These are phyloP conservation scores for Dryas alaskensis DNA, from an alignment of 306 rosid genomes.

Conservation along the genomic window DNA sequence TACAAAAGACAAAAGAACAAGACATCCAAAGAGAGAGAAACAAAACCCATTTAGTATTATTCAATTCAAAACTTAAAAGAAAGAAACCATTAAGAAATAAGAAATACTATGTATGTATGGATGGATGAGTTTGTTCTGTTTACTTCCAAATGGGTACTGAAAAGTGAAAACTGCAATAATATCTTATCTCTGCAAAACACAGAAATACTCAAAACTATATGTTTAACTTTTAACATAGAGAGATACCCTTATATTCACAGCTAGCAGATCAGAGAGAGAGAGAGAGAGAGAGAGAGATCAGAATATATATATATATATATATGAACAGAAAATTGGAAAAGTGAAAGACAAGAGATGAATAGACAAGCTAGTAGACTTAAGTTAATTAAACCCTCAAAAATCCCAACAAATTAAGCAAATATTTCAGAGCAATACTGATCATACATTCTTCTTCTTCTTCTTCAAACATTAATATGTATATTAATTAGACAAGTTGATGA, in stretches of 20 bases:
- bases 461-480: not conserved
- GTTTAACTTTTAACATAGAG: not conserved
- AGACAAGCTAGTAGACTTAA: not conserved
- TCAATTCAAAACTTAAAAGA: not conserved
- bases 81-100: conserved; percentile 2
- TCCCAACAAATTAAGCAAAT: conserved; percentile 11
- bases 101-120: too few species aligned
- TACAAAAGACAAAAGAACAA: conserved; percentile 9
- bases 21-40: conserved; percentile 18
- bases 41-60: not conserved
- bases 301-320: too few species aligned
- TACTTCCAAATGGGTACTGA: conserved; percentile 10
- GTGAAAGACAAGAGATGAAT: not conserved
- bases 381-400: conserved; percentile 12
- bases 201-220: not conserved
- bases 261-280: not conserved
- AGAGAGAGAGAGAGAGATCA: not conserved
- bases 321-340: not conserved
- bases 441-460: not conserved
- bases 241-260: not conserved
- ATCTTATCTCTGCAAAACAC: conserved; percentile 6
- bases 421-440: not conserved
- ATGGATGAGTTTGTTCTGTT: not conserved
- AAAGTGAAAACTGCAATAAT: not conserved
- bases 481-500: conserved; percentile 32